Conservation (phyloP, 495 filamentous ascomycete genomes). For the Lophiotrema nucula region DNA sequence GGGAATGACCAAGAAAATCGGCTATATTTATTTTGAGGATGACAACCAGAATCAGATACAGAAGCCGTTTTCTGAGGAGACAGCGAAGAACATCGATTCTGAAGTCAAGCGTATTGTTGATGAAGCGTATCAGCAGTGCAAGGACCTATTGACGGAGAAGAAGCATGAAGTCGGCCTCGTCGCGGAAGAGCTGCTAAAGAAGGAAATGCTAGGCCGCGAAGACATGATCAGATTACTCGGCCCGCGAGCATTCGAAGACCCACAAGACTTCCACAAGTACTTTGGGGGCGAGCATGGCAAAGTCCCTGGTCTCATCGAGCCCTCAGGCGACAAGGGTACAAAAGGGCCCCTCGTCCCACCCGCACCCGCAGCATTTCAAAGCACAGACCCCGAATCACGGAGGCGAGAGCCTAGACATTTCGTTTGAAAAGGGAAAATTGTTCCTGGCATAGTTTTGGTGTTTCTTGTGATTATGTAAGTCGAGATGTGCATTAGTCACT, state of each 20-base stretch:
- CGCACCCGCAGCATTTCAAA: conserved; percentile 16
- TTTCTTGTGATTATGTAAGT: background rate
- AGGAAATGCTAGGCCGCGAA: conserved; percentile 87
- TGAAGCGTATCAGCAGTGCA: conserved; percentile 88
- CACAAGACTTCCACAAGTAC: conserved; percentile 88
- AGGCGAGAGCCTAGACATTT: background rate
- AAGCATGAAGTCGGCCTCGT: conserved; percentile 85
- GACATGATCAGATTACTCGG: conserved; percentile 89
- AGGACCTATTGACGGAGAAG: conserved; percentile 75
- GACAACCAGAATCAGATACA: conserved; percentile 73
- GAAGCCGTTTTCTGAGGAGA: conserved; percentile 95
- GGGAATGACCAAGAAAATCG: conserved; percentile 93
- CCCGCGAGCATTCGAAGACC: conserved; percentile 75
- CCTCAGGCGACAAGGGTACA: conserved; percentile 22
- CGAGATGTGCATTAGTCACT: background rate
- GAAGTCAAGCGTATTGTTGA: conserved; percentile 89
- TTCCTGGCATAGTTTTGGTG: background rate
- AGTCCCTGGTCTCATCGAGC: conserved; percentile 30
- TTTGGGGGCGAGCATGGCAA: conserved; percentile 53
- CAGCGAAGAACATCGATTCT: conserved; percentile 81
- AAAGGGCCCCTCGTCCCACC: conserved; percentile 32
- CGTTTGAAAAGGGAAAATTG: background rate
- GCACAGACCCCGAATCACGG: background rate
- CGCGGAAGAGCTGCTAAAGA: conserved; percentile 86
- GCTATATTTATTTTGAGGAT: conserved; percentile 80